Base-by-base conservation (phyloP, 2,329 filamentous ascomycete species). In the Cytospora piceicola region DNA sequence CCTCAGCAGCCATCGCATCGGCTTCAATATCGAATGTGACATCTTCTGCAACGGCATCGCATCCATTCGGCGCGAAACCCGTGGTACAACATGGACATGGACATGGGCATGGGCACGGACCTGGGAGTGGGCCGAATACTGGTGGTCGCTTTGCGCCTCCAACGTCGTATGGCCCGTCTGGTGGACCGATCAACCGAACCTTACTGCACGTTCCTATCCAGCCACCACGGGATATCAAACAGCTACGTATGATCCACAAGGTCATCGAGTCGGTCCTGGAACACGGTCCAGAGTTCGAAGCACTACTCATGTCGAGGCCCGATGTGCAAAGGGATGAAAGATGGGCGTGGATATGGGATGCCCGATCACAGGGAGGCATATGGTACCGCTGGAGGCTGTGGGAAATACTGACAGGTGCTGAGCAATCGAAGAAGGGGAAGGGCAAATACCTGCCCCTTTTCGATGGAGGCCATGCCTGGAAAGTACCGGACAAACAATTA, bases 301-400 rank as follows among this genome's bases (percentile, higher is more conserved):
- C 94, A 6, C 81, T 96, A 2, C 83, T 99, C 8, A 98, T 98
- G 95, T 90, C 89, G 58, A 84, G 92, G 22, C 87, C 91, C 0
- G 88, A 93, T 63, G 90, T 98, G 1, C 92, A 96, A 74, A 85
- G 84, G 51, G 92, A 97, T 67, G 92, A 96, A 75, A 93, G 90
- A 70, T 98, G 94, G 88, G 91, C 93, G 0, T 99, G 94, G 91
- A 82, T 99, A 6, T 99, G 92, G 89, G 90, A 98, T 75, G 85
- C 93, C 24, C 85, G 89, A 70, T 94, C 89, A 72, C 82, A 84
- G 68, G 93, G 88, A 30, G 94, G 90, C 20, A 86, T 96, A 20
- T 99, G 94, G 85, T 98, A 98, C 76, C 88, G 95, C 53, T 98
- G 93, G 91, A 88, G 92, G 54, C 74, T 98, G 54, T 97, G 94